phyloP scores from a whole-genome alignment of 2,329 filamentous ascomycete species.

The Chaetomium sp. region DNA sequence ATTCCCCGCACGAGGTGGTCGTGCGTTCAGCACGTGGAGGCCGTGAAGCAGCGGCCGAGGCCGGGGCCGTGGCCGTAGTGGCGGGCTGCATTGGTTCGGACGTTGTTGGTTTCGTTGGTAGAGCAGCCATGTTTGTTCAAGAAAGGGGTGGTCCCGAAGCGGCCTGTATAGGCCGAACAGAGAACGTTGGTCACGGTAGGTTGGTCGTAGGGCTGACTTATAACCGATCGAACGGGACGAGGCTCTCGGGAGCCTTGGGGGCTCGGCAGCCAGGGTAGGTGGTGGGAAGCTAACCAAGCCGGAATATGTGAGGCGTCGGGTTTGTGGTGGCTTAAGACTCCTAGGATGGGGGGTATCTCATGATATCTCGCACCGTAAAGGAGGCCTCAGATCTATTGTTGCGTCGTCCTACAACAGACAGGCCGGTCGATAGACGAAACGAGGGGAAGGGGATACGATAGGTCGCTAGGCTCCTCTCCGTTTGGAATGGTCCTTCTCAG shows the following conservation, averaged over 20 bases:
- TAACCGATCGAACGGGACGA: constrained; percentile 15
- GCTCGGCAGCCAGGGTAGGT: not conserved
- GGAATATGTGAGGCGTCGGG: constrained; percentile 23
- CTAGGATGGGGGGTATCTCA: constrained; percentile 13
- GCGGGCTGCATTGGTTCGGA: constrained; percentile 30
- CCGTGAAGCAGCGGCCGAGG: constrained; percentile 17
- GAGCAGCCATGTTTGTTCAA: not conserved
- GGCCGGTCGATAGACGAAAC: not conserved
- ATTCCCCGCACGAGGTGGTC: constrained; percentile 44
- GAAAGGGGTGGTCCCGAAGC: not conserved
- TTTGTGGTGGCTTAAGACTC: constrained; percentile 21
- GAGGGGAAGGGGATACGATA: not conserved
- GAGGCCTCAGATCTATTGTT: too few species aligned
- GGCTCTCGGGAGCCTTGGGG: constrained; percentile 11
- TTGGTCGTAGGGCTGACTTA: constrained; percentile 25
- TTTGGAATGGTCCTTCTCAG: too few species aligned
- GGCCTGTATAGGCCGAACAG: too few species aligned
- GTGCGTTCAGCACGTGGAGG: constrained; percentile 29
- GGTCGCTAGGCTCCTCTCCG: too few species aligned
- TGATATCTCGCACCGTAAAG: not conserved
- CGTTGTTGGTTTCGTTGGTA: constrained; percentile 24
- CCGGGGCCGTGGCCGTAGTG: too few species aligned
- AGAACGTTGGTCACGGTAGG: too few species aligned
- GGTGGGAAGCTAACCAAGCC: not conserved
- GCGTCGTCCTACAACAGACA: too few species aligned